Evolutionary conservation across 2,329 filamentous ascomycete genomes (phyloP).

Genomic region (Pyrenophora seminiperda): DNA sequence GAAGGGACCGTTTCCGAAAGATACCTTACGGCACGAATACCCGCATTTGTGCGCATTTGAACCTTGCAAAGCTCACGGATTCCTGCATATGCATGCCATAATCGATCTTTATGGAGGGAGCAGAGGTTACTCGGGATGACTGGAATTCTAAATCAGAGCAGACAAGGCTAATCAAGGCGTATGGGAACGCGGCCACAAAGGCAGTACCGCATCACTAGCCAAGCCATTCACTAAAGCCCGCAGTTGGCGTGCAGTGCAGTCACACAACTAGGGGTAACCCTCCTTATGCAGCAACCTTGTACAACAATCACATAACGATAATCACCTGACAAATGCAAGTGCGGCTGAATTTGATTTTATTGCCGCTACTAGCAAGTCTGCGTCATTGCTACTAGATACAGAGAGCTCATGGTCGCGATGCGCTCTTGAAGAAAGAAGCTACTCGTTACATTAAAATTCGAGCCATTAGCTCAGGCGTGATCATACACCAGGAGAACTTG

Average conservation of each 20-base stretch:
- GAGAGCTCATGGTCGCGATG: background rate
- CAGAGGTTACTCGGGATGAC: too few species aligned
- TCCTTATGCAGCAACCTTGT: background rate
- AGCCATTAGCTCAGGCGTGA: background rate
- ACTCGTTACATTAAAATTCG: background rate
- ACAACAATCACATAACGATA: background rate
- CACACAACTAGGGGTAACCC: background rate
- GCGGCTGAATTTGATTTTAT: background rate
- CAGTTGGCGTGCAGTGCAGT: background rate
- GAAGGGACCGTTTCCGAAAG: background rate
- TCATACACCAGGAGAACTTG: background rate
- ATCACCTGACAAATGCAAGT: background rate
- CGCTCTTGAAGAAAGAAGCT: background rate
- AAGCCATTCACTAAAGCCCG: background rate
- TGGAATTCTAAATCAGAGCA: background rate
- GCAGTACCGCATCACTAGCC: background rate
- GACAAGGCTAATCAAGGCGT: background rate
- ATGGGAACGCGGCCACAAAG: background rate
- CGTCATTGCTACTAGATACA: background rate
- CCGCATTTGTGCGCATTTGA: background rate
- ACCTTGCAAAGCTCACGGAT: background rate
- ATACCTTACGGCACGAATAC: background rate
- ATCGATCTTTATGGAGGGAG: background rate
- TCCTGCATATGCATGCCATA: background rate
- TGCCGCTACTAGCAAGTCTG: background rate